Evolutionary conservation across 192 early-diverging fungal species (phyloP).

Genomic region (Coemansia umbellata): DNA sequence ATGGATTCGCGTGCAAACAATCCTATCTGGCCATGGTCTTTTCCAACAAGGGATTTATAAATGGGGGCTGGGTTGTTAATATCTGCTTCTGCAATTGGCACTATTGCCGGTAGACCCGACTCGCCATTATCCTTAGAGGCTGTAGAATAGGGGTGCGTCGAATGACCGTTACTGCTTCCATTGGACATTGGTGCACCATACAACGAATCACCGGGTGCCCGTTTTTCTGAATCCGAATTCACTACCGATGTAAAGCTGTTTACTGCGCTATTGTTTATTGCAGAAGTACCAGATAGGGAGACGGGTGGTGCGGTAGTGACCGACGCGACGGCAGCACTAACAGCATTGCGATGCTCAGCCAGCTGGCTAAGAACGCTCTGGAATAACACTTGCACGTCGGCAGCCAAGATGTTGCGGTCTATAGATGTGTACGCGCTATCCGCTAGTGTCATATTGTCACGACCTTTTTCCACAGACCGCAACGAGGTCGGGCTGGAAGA

Average conservation of each 20-base stretch:
- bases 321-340: constrained; percentile 15
- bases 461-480: constrained; percentile 14
- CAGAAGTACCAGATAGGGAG: neutral
- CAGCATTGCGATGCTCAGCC: constrained; percentile 32
- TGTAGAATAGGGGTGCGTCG: neutral
- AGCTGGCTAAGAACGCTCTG: constrained; percentile 50
- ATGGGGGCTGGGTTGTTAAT: constrained; percentile 1
- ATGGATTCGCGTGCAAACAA: constrained; percentile 33
- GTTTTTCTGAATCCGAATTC: neutral
- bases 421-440: constrained; percentile 30
- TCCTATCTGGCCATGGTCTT: constrained; percentile 25
- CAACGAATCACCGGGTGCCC: neutral
- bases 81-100: constrained; percentile 7
- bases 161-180: constrained; percentile 2
- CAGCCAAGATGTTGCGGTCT: constrained; percentile 38
- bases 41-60: constrained; percentile 17
- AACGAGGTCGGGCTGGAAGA: constrained; percentile 32
- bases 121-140: neutral
- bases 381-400: constrained; percentile 46
- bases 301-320: neutral
- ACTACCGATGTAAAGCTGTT: neutral
- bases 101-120: constrained; percentile 9
- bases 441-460: constrained; percentile 3
- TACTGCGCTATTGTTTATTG: neutral
- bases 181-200: neutral